Percentiles rank a stretch among this genome's conserved stretches.
These are phyloP conservation scores for Ramaria sp. DNA, from an alignment of 768 basidiomycete species.

Conservation along the genomic window DNA sequence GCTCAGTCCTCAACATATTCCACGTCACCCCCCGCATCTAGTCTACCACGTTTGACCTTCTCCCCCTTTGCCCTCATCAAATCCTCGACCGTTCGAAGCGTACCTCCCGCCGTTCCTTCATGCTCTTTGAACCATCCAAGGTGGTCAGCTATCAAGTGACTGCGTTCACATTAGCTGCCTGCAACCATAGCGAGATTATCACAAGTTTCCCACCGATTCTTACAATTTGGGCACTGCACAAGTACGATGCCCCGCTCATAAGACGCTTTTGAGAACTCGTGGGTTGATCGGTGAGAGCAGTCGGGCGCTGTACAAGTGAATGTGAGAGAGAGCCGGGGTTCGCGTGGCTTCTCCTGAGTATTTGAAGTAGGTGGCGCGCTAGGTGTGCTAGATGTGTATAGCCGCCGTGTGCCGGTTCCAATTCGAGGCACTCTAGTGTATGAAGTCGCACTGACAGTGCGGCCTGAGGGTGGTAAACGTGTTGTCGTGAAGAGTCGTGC, in stretches of 20 bases:
- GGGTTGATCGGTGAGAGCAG: conserved; percentile 74
- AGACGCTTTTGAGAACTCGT: conserved; percentile 74
- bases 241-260: conserved; percentile 88
- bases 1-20: conserved; percentile 30
- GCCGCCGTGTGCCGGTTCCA: not conserved
- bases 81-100: conserved; percentile 73
- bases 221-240: conserved; percentile 84
- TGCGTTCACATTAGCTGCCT: conserved; percentile 17
- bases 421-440: not conserved
- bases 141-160: conserved; percentile 83
- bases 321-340: conserved; percentile 62
- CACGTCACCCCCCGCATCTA: conserved; percentile 40
- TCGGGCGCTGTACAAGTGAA: conserved; percentile 77
- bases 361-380: not conserved
- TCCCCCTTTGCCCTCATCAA: conserved; percentile 73
- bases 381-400: not conserved
- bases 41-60: conserved; percentile 43
- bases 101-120: conserved; percentile 54
- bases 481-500: not conserved
- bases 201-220: conserved; percentile 54
- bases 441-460: not conserved
- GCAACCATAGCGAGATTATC: not conserved
- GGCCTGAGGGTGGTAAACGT: not conserved
- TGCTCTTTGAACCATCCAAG: conserved; percentile 84
- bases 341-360: conserved; percentile 23